Evolutionary conservation across 495 filamentous ascomycete species (phyloP).

Genomic region (Cercophora scortea): DNA sequence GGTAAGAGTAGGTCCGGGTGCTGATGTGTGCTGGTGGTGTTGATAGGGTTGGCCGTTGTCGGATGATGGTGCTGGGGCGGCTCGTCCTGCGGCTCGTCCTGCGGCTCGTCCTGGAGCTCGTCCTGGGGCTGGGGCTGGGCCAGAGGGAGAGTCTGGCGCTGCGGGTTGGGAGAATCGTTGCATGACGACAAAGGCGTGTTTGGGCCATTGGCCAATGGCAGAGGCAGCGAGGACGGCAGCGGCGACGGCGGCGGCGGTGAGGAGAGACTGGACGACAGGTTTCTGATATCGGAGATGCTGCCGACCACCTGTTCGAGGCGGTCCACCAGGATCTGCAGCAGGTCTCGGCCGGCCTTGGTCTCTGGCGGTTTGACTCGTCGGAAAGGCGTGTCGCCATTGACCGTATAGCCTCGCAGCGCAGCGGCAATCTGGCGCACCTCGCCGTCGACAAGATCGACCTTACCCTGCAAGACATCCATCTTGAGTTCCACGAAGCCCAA

Average conservation of each 20-base stretch:
- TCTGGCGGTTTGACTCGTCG: slow-evolving; percentile 21
- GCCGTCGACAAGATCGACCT: slow-evolving; percentile 17
- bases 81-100: neutral
- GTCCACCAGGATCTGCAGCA: slow-evolving; percentile 14
- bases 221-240: neutral
- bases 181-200: slow-evolving; percentile 12
- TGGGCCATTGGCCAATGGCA: slow-evolving; percentile 1
- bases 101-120: neutral
- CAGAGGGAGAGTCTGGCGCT: too few relatives aligned
- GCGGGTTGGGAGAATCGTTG: too few relatives aligned
- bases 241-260: neutral
- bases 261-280: slow-evolving; percentile 6
- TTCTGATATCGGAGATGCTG: slow-evolving; percentile 1
- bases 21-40: too few relatives aligned
- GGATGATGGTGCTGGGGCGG: neutral
- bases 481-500: slow-evolving; percentile 12
- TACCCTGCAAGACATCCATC: slow-evolving; percentile 19
- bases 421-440: slow-evolving; percentile 18
- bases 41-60: neutral
- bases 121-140: too few relatives aligned
- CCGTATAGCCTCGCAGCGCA: slow-evolving; percentile 15
- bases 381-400: slow-evolving; percentile 6
- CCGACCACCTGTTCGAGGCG: slow-evolving; percentile 15
- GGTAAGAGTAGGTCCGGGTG: too few relatives aligned
- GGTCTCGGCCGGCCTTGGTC: slow-evolving; percentile 17